phyloP scores from a whole-genome alignment of 2,329 filamentous ascomycete genomes.

The Pseudopyricularia cyperi region DNA sequence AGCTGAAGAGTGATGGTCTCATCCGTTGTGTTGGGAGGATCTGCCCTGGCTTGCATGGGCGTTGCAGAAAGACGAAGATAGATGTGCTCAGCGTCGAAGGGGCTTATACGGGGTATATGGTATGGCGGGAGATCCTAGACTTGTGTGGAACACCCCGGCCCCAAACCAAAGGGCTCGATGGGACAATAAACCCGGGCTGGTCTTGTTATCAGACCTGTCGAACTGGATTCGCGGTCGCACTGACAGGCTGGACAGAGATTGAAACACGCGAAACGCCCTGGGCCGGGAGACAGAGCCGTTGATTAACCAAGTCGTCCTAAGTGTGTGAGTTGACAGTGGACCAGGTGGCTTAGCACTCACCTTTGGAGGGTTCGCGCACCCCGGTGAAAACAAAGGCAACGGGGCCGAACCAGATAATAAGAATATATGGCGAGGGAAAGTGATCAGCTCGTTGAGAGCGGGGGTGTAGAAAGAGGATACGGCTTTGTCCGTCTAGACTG shows the following conservation, averaged over 20 bases:
- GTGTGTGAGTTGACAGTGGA: not conserved
- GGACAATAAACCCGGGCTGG: not conserved
- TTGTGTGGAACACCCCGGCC: slow-evolving; percentile 10
- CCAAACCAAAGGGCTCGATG: not conserved
- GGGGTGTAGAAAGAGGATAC: slow-evolving; percentile 2
- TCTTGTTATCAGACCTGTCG: slow-evolving; percentile 16
- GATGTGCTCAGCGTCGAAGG: not conserved
- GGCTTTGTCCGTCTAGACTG: not conserved
- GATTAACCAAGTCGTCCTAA: slow-evolving; percentile 1
- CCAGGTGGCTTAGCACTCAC: not conserved
- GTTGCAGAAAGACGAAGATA: not conserved
- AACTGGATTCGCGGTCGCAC: slow-evolving; percentile 24
- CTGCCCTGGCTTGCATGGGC: not conserved
- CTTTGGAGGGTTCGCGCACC: not conserved
- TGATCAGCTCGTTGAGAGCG: not conserved
- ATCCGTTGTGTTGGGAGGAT: not conserved
- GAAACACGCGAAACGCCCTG: slow-evolving; percentile 26
- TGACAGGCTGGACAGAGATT: slow-evolving; percentile 21
- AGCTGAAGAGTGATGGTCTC: not conserved
- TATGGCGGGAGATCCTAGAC: slow-evolving; percentile 9
- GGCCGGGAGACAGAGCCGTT: slow-evolving; percentile 11
- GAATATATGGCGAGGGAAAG: not conserved
- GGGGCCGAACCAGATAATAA: not conserved
- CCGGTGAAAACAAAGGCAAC: not conserved
- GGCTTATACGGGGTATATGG: not conserved